A percentile compares a stretch with the other conserved stretches of the same genome.
Evolutionary conservation across 352 stramenopile species (phyloP).

Genomic region (Globisporangium nagaii): DNA sequence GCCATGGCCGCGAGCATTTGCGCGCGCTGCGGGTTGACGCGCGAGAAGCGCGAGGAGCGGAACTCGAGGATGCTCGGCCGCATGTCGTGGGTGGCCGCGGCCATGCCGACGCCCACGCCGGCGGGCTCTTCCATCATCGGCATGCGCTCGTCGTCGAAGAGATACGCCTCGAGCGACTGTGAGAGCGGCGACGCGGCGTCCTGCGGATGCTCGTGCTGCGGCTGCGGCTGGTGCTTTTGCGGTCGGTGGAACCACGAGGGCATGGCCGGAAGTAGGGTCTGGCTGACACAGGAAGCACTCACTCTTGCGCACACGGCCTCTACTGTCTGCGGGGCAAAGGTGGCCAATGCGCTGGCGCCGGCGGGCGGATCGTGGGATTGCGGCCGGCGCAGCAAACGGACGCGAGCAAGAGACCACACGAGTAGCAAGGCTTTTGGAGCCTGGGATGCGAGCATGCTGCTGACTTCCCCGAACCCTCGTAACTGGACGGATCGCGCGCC

Average conservation of each 20-base stretch:
- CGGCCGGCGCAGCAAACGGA: neutral
- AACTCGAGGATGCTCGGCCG: conserved; percentile 48
- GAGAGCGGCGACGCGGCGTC: neutral
- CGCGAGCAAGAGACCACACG: too few relatives aligned
- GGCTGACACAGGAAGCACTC: too few relatives aligned
- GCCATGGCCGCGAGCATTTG: conserved; percentile 35
- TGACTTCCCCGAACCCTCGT: too few relatives aligned
- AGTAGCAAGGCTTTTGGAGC: too few relatives aligned
- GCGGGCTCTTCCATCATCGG: conserved; percentile 10
- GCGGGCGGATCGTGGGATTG: neutral
- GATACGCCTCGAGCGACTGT: conserved; percentile 5
- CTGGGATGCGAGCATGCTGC: too few relatives aligned
- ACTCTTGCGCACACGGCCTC: neutral
- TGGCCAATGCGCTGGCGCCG: too few relatives aligned
- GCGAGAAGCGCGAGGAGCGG: conserved; percentile 36
- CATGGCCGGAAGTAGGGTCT: neutral
- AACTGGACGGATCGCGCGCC: too few relatives aligned
- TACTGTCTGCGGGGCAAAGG: neutral
- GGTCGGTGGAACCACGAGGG: conserved; percentile 6
- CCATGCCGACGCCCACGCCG: conserved; percentile 21
- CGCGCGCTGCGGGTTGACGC: conserved; percentile 40
- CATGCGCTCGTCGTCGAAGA: conserved; percentile 3
- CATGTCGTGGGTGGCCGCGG: conserved; percentile 9
- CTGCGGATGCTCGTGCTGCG: neutral
- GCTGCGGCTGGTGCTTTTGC: neutral